Percentiles rank a stretch among this genome's conserved stretches.
phyloP scores from a whole-genome alignment of 2,329 filamentous ascomycete genomes.

The Trichoderma harzianum region DNA sequence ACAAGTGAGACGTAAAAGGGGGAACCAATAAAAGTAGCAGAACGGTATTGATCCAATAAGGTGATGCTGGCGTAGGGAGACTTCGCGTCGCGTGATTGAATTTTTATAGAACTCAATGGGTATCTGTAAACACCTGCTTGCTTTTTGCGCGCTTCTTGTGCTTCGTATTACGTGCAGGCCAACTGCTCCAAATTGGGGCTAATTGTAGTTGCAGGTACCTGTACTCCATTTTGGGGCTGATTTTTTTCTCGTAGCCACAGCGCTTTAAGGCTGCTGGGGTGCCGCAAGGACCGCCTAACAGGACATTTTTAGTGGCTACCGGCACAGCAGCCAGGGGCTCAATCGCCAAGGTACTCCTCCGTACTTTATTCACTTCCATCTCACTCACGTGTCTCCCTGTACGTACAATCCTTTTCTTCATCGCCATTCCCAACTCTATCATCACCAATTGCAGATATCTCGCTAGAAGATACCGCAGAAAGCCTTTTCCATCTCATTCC shows the following conservation, averaged over 20 bases:
- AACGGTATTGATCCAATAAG: not conserved
- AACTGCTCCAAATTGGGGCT: not conserved
- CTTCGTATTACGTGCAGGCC: not conserved
- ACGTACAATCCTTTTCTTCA: not conserved
- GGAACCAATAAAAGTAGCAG: not conserved
- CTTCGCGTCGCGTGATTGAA: slow-evolving; percentile 4
- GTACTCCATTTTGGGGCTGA: not conserved
- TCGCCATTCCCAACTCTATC: not conserved
- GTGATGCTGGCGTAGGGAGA: not conserved
- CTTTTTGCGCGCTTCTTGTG: not conserved
- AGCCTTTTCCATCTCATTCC: not conserved
- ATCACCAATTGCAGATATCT: not conserved
- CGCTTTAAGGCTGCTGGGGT: not conserved
- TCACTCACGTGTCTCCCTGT: slow-evolving; percentile 17
- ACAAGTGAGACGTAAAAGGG: not conserved
- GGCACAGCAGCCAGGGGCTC: not conserved
- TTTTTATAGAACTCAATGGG: not conserved
- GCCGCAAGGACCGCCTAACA: not conserved
- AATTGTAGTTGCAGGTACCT: not conserved
- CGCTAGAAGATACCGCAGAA: not conserved
- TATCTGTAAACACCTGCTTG: not conserved
- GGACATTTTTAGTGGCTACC: not conserved
- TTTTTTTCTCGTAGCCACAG: not conserved
- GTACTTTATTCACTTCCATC: slow-evolving; percentile 11
- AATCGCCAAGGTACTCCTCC: not conserved